Evolutionary conservation across 2,329 filamentous ascomycete species (phyloP), one percentile per base, ranked within the genome.

Genomic region (Exophiala lecanii-corni): DNA sequence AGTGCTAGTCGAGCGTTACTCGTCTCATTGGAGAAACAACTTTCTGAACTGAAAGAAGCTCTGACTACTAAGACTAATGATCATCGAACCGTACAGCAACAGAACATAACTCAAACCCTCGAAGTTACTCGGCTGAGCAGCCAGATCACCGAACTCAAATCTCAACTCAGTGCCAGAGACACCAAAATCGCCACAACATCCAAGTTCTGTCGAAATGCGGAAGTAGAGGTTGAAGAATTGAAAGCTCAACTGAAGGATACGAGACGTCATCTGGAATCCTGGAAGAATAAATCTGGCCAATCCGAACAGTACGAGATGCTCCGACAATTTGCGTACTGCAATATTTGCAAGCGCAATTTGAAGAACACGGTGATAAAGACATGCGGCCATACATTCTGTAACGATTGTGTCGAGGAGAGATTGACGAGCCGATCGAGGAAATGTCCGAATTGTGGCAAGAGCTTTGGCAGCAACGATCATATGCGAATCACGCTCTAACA

Each of bases 341-440:
- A 88, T 9, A 86, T 97, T 38, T 98, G 94, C 70, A 86, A 88
- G 55, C 84, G 81, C 59, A 87, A 91, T 55, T 89, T 96, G 71
- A 97, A 97, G 67, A 88, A 97, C 60, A 94, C 89, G 1, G 84
- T 84, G 7, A 77, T 98, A 63, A 94, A 92, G 68, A 89, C 86
- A 1, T 98, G 92, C 63, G 92, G 92, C 2, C 92, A 98, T 64
- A 79, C 94, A 36, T 95, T 97, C 65, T 98, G 92, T 75, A 82
- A 83, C 59, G 76, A 81, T 36, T 98, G 92, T 62, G 85, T 97
- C 17, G 87, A 95, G 53, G 85, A 94, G 59, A 82, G 92, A 44
- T 81, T 96, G 49, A 81, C 80, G 34, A 94, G 92, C 59, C 85
- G 92, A 25, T 89, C 91, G 69, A 79, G 92, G 55, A 97, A 97